phyloP scores from a whole-genome alignment of 1,284 basidiomycete genomes.

The Tausonia pullulans region DNA sequence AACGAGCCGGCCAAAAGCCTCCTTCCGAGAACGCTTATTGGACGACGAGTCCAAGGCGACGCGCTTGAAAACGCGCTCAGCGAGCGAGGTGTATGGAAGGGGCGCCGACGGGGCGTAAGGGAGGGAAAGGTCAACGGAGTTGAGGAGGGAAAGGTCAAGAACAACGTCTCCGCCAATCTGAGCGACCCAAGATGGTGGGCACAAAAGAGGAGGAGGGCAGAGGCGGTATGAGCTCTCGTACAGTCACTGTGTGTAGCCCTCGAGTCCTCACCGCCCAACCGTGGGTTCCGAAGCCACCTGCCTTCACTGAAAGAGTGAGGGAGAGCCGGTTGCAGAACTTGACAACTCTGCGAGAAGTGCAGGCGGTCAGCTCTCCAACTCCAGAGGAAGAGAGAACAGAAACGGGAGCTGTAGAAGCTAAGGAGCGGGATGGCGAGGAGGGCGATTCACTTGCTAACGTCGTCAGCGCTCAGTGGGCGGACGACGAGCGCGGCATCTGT shows the following conservation, averaged over 20 bases:
- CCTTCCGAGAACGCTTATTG: neutral
- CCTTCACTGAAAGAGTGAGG: conserved; percentile 7
- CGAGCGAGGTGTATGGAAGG: neutral
- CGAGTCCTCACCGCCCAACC: conserved; percentile 6
- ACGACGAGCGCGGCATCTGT: neutral
- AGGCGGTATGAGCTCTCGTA: neutral
- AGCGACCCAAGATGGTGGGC: too few relatives aligned
- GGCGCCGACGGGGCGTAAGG: neutral
- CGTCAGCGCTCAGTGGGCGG: conserved; percentile 4
- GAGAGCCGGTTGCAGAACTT: conserved; percentile 4
- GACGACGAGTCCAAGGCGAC: neutral
- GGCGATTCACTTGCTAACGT: conserved; percentile 4
- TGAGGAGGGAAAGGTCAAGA: conserved; percentile 11
- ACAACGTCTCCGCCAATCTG: conserved; percentile 11
- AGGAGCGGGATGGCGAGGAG: neutral
- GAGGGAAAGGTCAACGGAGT: neutral
- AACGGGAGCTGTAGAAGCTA: neutral
- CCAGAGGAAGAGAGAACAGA: neutral
- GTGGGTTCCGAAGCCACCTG: conserved; percentile 12
- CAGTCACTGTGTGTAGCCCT: neutral
- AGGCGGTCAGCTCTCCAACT: neutral
- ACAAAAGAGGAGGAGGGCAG: neutral
- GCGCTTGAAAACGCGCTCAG: neutral
- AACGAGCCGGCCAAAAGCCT: conserved; percentile 1
- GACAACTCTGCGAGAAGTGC: neutral